Evolutionary conservation across 495 filamentous ascomycete genomes (phyloP).

Genomic region (Articulospora tetracladia): DNA sequence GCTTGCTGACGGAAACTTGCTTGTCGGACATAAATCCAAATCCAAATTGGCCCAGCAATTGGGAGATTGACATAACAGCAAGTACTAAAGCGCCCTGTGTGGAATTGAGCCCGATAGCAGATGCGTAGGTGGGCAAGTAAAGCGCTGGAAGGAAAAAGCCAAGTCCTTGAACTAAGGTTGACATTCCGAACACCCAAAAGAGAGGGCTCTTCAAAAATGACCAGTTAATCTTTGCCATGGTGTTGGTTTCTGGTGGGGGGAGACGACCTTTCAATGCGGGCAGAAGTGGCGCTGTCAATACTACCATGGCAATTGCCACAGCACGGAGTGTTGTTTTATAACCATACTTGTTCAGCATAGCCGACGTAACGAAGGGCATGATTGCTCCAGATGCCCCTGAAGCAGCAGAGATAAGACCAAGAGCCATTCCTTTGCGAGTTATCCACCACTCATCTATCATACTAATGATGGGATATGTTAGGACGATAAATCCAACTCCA

Average conservation of each 20-base stretch:
- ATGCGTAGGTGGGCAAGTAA: constrained; percentile 32
- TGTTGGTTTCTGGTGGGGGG: constrained; percentile 19
- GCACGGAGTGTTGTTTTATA: constrained; percentile 35
- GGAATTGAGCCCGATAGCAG: constrained; percentile 25
- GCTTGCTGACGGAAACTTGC: constrained; percentile 18
- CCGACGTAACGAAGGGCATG: constrained; percentile 33
- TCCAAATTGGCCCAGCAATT: constrained; percentile 31
- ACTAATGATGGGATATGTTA: constrained; percentile 33
- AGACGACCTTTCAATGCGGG: constrained; percentile 30
- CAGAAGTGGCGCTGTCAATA: constrained; percentile 31
- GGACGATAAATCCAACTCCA: constrained; percentile 33
- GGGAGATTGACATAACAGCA: constrained; percentile 29
- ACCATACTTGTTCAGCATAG: constrained; percentile 29
- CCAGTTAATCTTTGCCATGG: constrained; percentile 21
- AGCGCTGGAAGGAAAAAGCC: constrained; percentile 35
- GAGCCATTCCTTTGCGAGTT: constrained; percentile 36
- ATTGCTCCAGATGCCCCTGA: constrained; percentile 32
- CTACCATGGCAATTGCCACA: constrained; percentile 29
- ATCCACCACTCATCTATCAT: constrained; percentile 41
- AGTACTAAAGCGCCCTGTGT: constrained; percentile 31
- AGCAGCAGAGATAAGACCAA: constrained; percentile 36
- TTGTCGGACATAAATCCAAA: constrained; percentile 35
- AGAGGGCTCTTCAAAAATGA: constrained; percentile 26
- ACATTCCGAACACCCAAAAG: constrained; percentile 29
- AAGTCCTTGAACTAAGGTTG: constrained; percentile 30